Evolutionary conservation across 805 yeast genomes (phyloP), one percentile per base, ranked within the genome.

Genomic region (Candida sithepensis): DNA sequence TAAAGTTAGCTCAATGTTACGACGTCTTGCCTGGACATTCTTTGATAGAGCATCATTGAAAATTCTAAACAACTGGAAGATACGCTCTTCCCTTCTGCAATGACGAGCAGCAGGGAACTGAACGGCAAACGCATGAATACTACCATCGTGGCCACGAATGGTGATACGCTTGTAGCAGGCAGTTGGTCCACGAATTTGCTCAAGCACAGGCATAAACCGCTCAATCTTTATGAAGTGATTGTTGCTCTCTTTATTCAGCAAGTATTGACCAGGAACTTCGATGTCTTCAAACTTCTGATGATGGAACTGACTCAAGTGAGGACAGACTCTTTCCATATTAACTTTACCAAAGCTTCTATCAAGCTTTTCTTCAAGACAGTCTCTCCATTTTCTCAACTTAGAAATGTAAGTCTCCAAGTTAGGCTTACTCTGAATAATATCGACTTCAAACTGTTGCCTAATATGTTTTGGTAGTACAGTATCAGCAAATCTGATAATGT

Each of bases 81-180:
- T 83, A 45, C 96, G 78, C 62, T 94, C 99, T 63, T 94, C 99
- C 45, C 99, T 82, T 63, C 99, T 85, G 57, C 96, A 88, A 60
- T 92, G 97, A 57, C 99, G 82, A 12, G 97, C 97, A 14, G 98
- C 96, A 6, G 99, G 99, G 66, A 87, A 90, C 70, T 94, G 99
- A 19, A 94, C 95, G 0, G 97, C 95, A 73, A 94, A 95, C 41
- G 92, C 81, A 67, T 92, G 97, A 44, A 85, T 66, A 52, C 88
- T 81, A 53, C 98, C 98, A 65, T 94, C 97, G 57, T 88, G 88
- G 12, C 98, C 98, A 42, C 97, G 80, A 39, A 95, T 88, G 42
- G 86, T 85, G 48, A 94, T 73, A 36, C 98, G 78, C 61, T 92
- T 87, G 69, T 88, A 88, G 58, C 98, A 91, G 2, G 92, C 85